phyloP scores from a whole-genome alignment of 169 alveolate genomes.

The Amoebophrya sp. region DNA sequence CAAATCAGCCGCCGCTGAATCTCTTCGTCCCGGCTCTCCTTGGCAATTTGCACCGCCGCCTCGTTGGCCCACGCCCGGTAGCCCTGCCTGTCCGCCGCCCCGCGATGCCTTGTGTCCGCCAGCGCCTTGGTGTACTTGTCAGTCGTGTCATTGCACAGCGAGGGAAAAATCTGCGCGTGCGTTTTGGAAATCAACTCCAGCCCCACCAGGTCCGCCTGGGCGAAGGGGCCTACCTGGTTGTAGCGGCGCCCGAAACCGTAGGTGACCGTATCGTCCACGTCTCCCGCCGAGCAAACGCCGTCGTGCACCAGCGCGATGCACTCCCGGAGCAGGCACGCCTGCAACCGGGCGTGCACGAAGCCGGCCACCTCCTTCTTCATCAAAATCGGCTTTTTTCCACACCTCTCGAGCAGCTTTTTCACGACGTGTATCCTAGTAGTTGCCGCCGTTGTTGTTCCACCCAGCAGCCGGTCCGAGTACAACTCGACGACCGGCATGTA shows the following conservation, averaged over 20 bases:
- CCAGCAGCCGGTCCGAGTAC: slow-evolving; percentile 13
- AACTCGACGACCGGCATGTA: slow-evolving; percentile 25
- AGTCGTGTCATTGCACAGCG: neutral
- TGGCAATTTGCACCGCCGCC: neutral
- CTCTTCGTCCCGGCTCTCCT: neutral
- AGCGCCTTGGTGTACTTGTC: neutral
- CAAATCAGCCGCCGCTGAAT: neutral
- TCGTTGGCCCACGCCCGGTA: neutral
- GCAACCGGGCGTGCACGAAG: slow-evolving; percentile 32
- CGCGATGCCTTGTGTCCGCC: neutral
- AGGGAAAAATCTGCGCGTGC: slow-evolving; percentile 18
- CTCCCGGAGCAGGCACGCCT: slow-evolving; percentile 22
- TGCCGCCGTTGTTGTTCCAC: too few species aligned
- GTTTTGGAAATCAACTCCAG: slow-evolving; percentile 19
- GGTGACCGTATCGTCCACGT: slow-evolving; percentile 4
- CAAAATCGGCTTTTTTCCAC: slow-evolving; percentile 5
- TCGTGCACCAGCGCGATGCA: slow-evolving; percentile 19
- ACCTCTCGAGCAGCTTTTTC: neutral
- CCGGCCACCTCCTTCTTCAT: slow-evolving; percentile 24
- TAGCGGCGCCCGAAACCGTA: slow-evolving; percentile 28
- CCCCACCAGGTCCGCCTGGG: slow-evolving; percentile 23
- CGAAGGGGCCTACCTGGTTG: slow-evolving; percentile 31
- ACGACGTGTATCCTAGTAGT: too few species aligned
- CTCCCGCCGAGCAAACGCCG: slow-evolving; percentile 14
- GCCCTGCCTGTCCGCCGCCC: neutral